These are phyloP conservation scores for Fusarium austroafricanum DNA, from an alignment of 2,329 filamentous ascomycete genomes.

Conservation along the genomic window DNA sequence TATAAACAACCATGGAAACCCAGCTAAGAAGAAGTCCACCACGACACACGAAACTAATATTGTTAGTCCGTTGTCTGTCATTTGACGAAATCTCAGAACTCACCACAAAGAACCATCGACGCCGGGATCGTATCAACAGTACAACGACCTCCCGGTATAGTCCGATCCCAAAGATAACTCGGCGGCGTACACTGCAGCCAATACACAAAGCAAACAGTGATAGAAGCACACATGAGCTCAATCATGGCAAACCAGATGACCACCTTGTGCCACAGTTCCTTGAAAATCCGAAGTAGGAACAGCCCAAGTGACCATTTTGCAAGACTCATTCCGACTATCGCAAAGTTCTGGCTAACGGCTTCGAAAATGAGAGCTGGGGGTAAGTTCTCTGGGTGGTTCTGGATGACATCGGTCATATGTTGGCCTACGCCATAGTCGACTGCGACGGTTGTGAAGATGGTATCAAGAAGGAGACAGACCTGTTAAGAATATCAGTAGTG, in stretches of 20 bases:
- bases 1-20: slow-evolving; percentile 58
- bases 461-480: slow-evolving; percentile 49
- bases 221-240: slow-evolving; percentile 33
- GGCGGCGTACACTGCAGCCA: slow-evolving; percentile 36
- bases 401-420: slow-evolving; percentile 38
- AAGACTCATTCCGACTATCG: slow-evolving; percentile 53
- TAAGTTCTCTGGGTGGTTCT: slow-evolving; percentile 13
- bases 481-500: not conserved
- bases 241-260: slow-evolving; percentile 50
- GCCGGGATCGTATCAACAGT: slow-evolving; percentile 33
- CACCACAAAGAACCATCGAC: slow-evolving; percentile 40
- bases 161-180: slow-evolving; percentile 37
- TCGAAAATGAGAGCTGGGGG: slow-evolving; percentile 48
- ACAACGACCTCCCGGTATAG: slow-evolving; percentile 33
- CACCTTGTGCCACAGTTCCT: slow-evolving; percentile 50
- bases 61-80: not conserved
- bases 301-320: slow-evolving; percentile 55
- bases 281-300: slow-evolving; percentile 54
- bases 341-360: slow-evolving; percentile 52
- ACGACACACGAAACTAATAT: slow-evolving; percentile 42
- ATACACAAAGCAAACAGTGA: slow-evolving; percentile 28
- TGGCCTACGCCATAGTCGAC: slow-evolving; percentile 52
- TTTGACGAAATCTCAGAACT: not conserved
- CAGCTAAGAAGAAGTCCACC: slow-evolving; percentile 55
- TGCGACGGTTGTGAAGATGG: slow-evolving; percentile 48